Base-by-base conservation (phyloP, 345 rosid genomes). In the Microthlaspi erraticum region DNA sequence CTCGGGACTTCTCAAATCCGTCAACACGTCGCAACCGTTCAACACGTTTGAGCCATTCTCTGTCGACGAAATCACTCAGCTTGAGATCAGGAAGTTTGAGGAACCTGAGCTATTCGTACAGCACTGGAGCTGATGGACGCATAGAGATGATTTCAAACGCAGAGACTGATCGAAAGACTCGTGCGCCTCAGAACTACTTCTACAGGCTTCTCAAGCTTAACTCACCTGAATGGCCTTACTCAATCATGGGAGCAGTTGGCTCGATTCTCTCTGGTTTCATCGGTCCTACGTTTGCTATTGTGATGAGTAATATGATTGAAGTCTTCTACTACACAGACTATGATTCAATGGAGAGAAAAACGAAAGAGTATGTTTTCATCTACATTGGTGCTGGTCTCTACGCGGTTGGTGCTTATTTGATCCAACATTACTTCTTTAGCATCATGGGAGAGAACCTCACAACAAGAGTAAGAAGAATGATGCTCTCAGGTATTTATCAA, bases 391-490 rank as follows among this genome's bases (percentile, higher is more conserved):
- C 96, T 4, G 99, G 99, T 31, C 83, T 94, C 52, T 94, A 94
- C 42, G 99, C 98, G 0, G 99, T 94, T n/a, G 82, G 81, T 7
- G 98, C 99, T 9, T 94, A 94, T 61, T 77, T 94, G 89, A 94
- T 94, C 44, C 99, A 94, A 77, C 99, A 94, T 80, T 94, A 94
- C 79, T 94, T 94, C 88, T 94, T 94, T 79, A 94, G 99, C 74
- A 92, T 94, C 20, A 94, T 94, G 99, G 99, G 99, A 63, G 99
- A 94, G 79, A 94, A 94, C 68, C 98, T 94, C 72, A 94, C 99
- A 7, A 94, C 99, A 29, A 81, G 99, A 83, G 99, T 94, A 44
- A 74, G 99, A 73, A 81, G 99, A 61, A 94, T 94, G 99, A 94
- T 94, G 99, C 97, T 94, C 56, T 96, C 97, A 78, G 99, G 99